Base-by-base conservation (phyloP, 1,284 basidiomycete species). In the Gymnopus androsaceus region DNA sequence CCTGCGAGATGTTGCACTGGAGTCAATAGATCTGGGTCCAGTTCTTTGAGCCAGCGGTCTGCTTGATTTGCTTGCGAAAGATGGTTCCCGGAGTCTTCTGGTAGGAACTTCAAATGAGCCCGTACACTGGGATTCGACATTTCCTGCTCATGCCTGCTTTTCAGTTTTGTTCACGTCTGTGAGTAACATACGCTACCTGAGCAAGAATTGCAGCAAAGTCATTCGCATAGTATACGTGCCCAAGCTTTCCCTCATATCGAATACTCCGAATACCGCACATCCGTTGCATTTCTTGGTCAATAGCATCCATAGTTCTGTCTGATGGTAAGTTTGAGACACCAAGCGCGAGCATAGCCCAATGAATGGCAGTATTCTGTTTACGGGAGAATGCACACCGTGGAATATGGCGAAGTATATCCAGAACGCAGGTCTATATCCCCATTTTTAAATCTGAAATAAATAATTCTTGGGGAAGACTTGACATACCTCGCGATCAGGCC, bases 371-470 rank as follows among this genome's bases (percentile, higher is more conserved):
- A 4, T 70, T 62, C 47, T 74, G 70, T 4, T 60, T 56, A 1
- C 66, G 58, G 0, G 71, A 73, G 42, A 73, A 74, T 3, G 66
- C 65, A 1, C 70, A 73, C 1, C 66, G 64, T 1, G 72, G 72
- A 1, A 75, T 60, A 52, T 73, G 71, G 62, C 68, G 69, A 0
- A 74, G 40, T 5, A 73, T 64, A 44, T 74, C 70, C 0, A 74
- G 58, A 1, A 68, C 66, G 37, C 71, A 73, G 1, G 67, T 64
- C 72, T 74, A n/a, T n/a, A 7, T n/a, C n/a, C n/a, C n/a, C n/a
- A n/a, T n/a, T n/a, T n/a, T n/a, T n/a, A n/a, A n/a, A n/a, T n/a
- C 31, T 7, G 31, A 33, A 36, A 6, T 2, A 5, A 40, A 25
- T 7, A 9, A 21, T 48, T 27, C 23, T 42, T 14, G 15, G 7